Evolutionary conservation across 1,284 basidiomycete species (phyloP), one percentile per base, ranked within the genome.

Genomic region (Cryptococcus hybrid): DNA sequence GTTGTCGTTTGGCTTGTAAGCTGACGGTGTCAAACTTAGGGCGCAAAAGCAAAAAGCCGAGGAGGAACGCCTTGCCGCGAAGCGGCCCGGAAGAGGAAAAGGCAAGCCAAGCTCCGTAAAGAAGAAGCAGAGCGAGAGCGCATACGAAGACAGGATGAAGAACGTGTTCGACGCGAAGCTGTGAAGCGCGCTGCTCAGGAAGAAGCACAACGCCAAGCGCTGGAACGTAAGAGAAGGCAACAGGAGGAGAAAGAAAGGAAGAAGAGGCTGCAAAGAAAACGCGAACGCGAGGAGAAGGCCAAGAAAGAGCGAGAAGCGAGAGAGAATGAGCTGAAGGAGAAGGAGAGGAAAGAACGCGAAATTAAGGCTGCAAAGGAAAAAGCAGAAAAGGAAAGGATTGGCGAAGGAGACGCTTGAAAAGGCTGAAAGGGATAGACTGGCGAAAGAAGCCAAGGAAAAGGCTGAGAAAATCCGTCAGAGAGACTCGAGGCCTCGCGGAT

Each of bases 21-120:
- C 43, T 18, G 18, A 18, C 18, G 18, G 18, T 18, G 18, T 18
- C 18, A 18, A 18, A 18, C 18, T 18, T 18, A 18, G 92, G 79
- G 85, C 85, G 75, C 91, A 94, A 80, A 95, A 94, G 79, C 82
- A 86, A 67, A 89, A 89, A 54, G 95, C 94, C 73, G 95, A 97
- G 68, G 91, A 92, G 92, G 76, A 84, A 84, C 55, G 88, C 89
- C 11, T 84, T 83, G 30, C 46, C 85, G 85, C 65, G 89, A 89
- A 49, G 89, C 88, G 24, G 89, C 90, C 72, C 84, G 74, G 88
- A 88, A 45, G 88, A 87, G 18, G 88, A 92, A 74, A 69, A 84
- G 84, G 45, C 86, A 86, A 24, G 75, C 79, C 52, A 87, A 86
- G 73, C 86, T 85, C 35, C 84, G 84, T 72, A 84, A 84, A 58